These are phyloP conservation scores for Mycosphaerella sp. DNA, from an alignment of 2,329 filamentous ascomycete genomes.

Conservation along the genomic window DNA sequence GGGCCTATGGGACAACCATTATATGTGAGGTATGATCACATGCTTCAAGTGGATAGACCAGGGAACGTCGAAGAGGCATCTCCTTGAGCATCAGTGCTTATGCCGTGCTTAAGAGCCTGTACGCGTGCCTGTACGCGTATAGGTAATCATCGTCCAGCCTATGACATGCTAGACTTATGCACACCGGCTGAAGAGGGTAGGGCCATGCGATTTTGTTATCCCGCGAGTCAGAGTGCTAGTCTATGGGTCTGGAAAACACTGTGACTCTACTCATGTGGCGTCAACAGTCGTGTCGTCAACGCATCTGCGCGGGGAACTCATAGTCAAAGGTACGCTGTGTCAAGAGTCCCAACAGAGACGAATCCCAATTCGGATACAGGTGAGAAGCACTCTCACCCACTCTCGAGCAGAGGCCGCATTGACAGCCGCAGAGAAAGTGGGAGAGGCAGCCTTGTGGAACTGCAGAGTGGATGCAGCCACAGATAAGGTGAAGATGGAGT, in stretches of 20 bases:
- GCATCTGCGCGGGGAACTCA: slow-evolving; percentile 4
- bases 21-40: too few relatives aligned
- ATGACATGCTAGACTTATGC: neutral
- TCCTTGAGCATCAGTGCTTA: neutral
- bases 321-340: neutral
- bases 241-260: neutral
- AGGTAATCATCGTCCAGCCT: neutral
- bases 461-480: slow-evolving; percentile 7
- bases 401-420: slow-evolving; percentile 21
- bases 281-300: slow-evolving; percentile 11
- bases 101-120: neutral
- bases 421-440: slow-evolving; percentile 11
- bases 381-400: neutral
- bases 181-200: neutral
- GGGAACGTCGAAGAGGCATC: neutral
- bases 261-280: neutral
- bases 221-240: neutral
- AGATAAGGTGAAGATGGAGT: slow-evolving; percentile 10
- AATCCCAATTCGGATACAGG: neutral
- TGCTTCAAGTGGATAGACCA: too few relatives aligned
- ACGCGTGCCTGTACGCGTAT: neutral
- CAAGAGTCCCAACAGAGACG: neutral
- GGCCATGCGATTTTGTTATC: neutral
- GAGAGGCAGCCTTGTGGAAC: slow-evolving; percentile 8
- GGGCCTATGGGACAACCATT: too few relatives aligned